Evolutionary conservation across 2,329 filamentous ascomycete genomes (phyloP).

Genomic region (Diplodia intermedia): DNA sequence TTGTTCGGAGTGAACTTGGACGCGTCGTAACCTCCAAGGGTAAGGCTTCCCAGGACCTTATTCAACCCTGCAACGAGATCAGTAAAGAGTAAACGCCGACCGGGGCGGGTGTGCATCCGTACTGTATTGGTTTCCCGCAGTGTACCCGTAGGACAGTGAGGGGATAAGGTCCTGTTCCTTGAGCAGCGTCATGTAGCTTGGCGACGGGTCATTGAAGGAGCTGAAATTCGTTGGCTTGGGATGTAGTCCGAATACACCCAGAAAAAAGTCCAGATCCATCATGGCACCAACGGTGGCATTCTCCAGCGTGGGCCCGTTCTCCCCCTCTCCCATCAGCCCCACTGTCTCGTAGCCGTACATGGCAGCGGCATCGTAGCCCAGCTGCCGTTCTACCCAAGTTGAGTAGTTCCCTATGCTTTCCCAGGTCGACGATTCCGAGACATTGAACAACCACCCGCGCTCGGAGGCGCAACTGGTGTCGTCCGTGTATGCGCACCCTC

Average conservation of each 20-base stretch:
- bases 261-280: constrained; percentile 45
- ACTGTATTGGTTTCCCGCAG: constrained; percentile 47
- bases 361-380: constrained; percentile 43
- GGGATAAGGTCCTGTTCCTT: constrained; percentile 43
- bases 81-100: not conserved
- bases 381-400: constrained; percentile 36
- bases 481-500: constrained; percentile 43
- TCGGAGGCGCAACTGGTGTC: constrained; percentile 35
- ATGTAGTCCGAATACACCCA: constrained; percentile 50
- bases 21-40: constrained; percentile 50
- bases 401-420: constrained; percentile 44
- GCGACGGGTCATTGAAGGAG: constrained; percentile 43
- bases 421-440: constrained; percentile 46
- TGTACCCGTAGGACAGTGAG: constrained; percentile 50
- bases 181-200: constrained; percentile 45
- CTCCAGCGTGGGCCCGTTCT: constrained; percentile 40
- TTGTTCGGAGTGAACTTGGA: constrained; percentile 42
- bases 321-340: constrained; percentile 41
- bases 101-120: not conserved
- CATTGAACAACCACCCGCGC: constrained; percentile 43
- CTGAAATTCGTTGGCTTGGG: constrained; percentile 50
- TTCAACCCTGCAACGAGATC: constrained; percentile 33
- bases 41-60: constrained; percentile 44
- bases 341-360: constrained; percentile 48
- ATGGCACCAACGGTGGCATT: constrained; percentile 49